A percentile compares a stretch with the other conserved stretches of the same genome.
phyloP scores from a whole-genome alignment of 208 protist species.

The Tritrichomonas musculus region DNA sequence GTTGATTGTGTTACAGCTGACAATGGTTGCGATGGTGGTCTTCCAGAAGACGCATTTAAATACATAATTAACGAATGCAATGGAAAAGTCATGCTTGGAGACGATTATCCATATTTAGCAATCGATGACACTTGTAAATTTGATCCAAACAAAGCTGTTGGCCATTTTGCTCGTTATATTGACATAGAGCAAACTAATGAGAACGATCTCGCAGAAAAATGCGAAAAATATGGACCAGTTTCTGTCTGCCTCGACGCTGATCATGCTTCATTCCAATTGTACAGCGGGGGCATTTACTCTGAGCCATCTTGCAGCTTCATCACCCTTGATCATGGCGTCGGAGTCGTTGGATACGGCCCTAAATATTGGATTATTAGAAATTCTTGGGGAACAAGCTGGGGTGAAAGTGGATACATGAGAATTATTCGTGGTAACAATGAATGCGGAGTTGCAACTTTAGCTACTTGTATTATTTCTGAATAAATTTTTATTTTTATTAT shows the following conservation, averaged over 20 bases:
- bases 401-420: neutral
- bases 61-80: neutral
- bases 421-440: conserved; percentile 38
- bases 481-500: neutral
- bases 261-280: neutral
- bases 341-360: neutral
- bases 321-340: neutral
- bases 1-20: neutral
- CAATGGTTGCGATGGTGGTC: neutral
- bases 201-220: neutral
- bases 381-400: neutral
- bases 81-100: neutral
- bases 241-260: neutral
- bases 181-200: neutral
- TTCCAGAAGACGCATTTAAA: neutral
- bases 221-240: neutral
- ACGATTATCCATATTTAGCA: neutral
- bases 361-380: neutral
- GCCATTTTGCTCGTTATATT: neutral
- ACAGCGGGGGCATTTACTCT: neutral
- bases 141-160: neutral
- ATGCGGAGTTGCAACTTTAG: neutral
- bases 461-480: neutral
- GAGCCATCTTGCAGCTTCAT: neutral
- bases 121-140: neutral